Percentiles rank a stretch among this genome's conserved stretches.
phyloP scores from a whole-genome alignment of 2,329 filamentous ascomycete species.

The Sporothrix variecibatus region DNA sequence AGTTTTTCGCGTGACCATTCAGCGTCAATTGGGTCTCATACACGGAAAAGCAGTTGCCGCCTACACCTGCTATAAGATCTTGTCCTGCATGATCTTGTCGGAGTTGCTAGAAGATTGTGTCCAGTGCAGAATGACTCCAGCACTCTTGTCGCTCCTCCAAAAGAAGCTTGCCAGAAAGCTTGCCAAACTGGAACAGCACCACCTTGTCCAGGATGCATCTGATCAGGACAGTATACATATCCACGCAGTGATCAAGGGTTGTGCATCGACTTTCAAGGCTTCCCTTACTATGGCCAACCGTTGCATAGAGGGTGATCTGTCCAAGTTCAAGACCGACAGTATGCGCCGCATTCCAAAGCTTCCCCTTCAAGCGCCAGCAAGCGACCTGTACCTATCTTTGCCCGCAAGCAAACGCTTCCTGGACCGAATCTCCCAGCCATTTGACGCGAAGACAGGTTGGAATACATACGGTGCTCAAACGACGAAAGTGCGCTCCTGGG shows the following conservation, averaged over 20 bases:
- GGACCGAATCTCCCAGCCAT: slow-evolving; percentile 27
- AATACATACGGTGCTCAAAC: neutral
- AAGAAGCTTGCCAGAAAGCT: slow-evolving; percentile 60
- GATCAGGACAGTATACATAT: slow-evolving; percentile 35
- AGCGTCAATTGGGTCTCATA: slow-evolving; percentile 50
- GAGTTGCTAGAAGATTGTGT: slow-evolving; percentile 47
- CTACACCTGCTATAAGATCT: slow-evolving; percentile 56
- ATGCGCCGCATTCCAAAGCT: slow-evolving; percentile 47
- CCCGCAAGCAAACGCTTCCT: slow-evolving; percentile 45
- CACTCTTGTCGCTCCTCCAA: slow-evolving; percentile 42
- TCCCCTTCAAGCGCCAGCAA: slow-evolving; percentile 39
- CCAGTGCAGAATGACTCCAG: slow-evolving; percentile 31
- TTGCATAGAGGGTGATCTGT: slow-evolving; percentile 43
- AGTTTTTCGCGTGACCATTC: slow-evolving; percentile 58
- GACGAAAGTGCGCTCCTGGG: too few species aligned
- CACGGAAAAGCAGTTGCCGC: slow-evolving; percentile 47
- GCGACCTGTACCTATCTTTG: slow-evolving; percentile 42
- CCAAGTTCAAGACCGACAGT: slow-evolving; percentile 42
- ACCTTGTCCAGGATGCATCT: rapidly evolving
- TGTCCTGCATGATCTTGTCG: slow-evolving; percentile 53
- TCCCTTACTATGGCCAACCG: slow-evolving; percentile 33
- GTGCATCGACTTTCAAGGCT: neutral
- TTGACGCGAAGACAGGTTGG: neutral
- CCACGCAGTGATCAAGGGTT: slow-evolving; percentile 10
- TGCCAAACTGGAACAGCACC: slow-evolving; percentile 53